A percentile compares a stretch with the other conserved stretches of the same genome.
These are phyloP conservation scores for Ceratocystis colombiana DNA, from an alignment of 2,329 filamentous ascomycete genomes.

Conservation along the genomic window DNA sequence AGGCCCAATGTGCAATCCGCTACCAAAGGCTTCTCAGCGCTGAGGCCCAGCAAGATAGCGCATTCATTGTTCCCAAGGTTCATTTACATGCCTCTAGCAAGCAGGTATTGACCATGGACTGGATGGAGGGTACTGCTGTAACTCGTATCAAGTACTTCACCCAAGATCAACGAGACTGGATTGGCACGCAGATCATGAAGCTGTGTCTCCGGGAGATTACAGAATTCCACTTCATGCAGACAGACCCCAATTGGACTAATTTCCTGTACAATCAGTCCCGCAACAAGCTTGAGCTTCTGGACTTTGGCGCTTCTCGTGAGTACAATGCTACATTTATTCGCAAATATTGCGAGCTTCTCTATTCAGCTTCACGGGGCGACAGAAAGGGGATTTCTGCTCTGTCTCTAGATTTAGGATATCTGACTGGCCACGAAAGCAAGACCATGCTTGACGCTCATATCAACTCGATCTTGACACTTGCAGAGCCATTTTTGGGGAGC, in stretches of 20 bases:
- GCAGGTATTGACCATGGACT: constrained; percentile 86
- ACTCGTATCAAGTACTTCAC: constrained; percentile 67
- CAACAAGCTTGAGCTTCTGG: constrained; percentile 74
- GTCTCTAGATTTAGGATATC: constrained; percentile 72
- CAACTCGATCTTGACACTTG: constrained; percentile 77
- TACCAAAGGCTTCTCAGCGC: constrained; percentile 61
- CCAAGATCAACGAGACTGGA: constrained; percentile 86
- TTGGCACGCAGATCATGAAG: constrained; percentile 84
- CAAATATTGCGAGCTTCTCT: constrained; percentile 69
- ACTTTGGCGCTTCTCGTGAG: constrained; percentile 87
- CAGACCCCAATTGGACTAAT: constrained; percentile 98
- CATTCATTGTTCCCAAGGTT: constrained; percentile 71
- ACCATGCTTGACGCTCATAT: constrained; percentile 85
- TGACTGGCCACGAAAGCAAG: constrained; percentile 79
- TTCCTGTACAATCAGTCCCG: constrained; percentile 75
- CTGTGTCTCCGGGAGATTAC: constrained; percentile 87
- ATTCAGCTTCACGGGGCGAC: constrained; percentile 66
- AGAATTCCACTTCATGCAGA: constrained; percentile 98
- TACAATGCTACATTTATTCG: constrained; percentile 71
- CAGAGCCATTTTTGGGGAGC: constrained; percentile 71
- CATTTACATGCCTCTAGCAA: constrained; percentile 69
- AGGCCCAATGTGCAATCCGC: constrained; percentile 67
- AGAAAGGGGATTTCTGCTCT: constrained; percentile 51
- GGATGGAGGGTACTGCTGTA: constrained; percentile 76
- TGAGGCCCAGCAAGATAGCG: constrained; percentile 45